Base-by-base conservation (phyloP, 129 eudicot species). In the Heracleum sosnowskyi region DNA sequence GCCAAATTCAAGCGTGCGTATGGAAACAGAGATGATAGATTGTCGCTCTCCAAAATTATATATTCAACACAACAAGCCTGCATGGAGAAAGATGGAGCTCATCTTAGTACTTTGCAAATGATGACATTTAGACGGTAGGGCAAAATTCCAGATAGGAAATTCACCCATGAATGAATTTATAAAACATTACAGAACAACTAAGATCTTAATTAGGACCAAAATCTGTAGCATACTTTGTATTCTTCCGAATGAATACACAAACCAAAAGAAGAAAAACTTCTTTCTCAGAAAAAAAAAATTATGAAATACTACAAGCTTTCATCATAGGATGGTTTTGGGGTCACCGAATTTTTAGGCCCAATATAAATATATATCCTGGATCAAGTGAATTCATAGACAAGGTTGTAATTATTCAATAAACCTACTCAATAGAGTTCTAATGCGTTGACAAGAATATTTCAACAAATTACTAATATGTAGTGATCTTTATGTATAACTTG, bases 41-140 rank as follows among this genome's bases (percentile, higher is more conserved):
- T 95, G 81, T 95, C 99, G 57, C 99, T 83, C 90, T 95, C 99
- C 85, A 95, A 82, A 72, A 95, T 95, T 80, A 95, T 88, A 75
- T 91, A 88, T 79, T 90, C 99, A 63, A 95, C 92, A n/a, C 99
- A 92, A 75, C 92, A 83, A 69, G 99, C 92, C 99, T 92, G 87
- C 79, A 84, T 36, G 24, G 51, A 80, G 26, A 36, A 75, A 44
- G 29, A 64, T 64, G 45, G 31, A 72, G 37, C 75, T 44, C 34
- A 69, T 74, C 49, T 79, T 73, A 60, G 35, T 36, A 55, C 31
- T 26, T 7, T 39, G 28, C 34, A 60, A 60, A 60, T 40, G 41
- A n/a, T n/a, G 29, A 72, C 15, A 40, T 7, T 72, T 31, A 41
- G 44, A 72, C 5, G 9, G 16, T 18, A 11, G 49, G 44, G 16